Evolutionary conservation across 1,284 basidiomycete genomes (phyloP), one percentile per base, ranked within the genome.

Genomic region (Marasmius fiardii): DNA sequence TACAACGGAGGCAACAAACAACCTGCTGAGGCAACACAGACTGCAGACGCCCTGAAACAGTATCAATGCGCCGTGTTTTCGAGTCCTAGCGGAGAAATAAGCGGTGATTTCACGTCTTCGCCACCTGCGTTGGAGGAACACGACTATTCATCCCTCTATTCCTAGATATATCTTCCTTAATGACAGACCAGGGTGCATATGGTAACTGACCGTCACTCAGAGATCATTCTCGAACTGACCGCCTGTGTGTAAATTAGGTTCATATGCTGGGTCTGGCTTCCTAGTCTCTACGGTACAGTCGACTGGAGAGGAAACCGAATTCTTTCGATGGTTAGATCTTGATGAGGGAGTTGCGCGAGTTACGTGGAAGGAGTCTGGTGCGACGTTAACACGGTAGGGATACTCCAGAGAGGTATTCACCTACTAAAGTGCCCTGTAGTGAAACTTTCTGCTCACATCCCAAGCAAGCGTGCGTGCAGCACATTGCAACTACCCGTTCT

Each of bases 1-100:
- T 90, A 90, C 66, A 87, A 87, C 63, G 88, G 88, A 24, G 87
- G 87, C 0, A 90, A 90, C 65, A 80, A 80, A 55, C 71, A 71
- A 20, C 67, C 77, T 1, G 75, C 68, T 6, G 76, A 85, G 49
- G 75, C 71, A 20, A 54, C 64, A 2, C 66, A 71, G 8, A 77
- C 80, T 56, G 79, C 81, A 2, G 60, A 71, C 50, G 72, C 74
- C 18, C 81, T 88, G 78, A 72, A 79, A 51, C 63, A 57, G 7
- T 83, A 84, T 50, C 80, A 85, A 11, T 70, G 80, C 49, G 66
- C 72, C 0, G 82, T 90, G 31, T 90, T 88, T 63, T 63, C 71
- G 16, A 84, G 81, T 58, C 59, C 78, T 1, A 80, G 70, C 23
- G 88, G 87, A 16, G 81, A 82, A 21, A 83, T 86, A 43, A 71